A percentile compares a stretch with the other conserved stretches of the same genome.
These are phyloP conservation scores for Maudiozyma serrabonitensis DNA, from an alignment of 805 yeast species.

Conservation along the genomic window DNA sequence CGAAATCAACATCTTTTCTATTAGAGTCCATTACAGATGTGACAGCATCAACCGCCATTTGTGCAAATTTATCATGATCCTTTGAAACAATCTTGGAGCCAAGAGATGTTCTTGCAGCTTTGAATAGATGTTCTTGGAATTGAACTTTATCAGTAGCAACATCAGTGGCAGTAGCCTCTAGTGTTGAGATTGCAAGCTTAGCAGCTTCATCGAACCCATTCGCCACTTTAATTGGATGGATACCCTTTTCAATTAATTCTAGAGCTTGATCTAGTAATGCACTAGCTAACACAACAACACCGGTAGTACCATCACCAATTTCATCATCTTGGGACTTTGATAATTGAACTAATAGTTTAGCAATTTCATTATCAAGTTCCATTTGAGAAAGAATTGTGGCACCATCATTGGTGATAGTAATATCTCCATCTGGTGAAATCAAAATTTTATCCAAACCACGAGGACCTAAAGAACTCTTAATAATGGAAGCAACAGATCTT, in stretches of 20 bases:
- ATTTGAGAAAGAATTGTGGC: constrained; percentile 93
- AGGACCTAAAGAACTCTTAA: constrained; percentile 91
- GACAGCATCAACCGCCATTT: constrained; percentile 96
- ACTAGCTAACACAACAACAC: constrained; percentile 94
- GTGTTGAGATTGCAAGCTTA: constrained; percentile 70
- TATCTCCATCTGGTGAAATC: constrained; percentile 93
- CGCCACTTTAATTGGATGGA: constrained; percentile 94
- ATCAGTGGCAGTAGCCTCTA: constrained; percentile 67
- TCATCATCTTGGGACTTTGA: constrained; percentile 95
- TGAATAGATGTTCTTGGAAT: constrained; percentile 48
- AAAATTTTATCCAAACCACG: constrained; percentile 96
- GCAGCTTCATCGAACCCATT: constrained; percentile 97
- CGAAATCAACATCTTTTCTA: constrained; percentile 94
- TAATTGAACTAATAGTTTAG: constrained; percentile 86
- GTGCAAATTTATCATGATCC: constrained; percentile 85
- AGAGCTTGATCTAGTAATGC: constrained; percentile 90
- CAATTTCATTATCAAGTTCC: constrained; percentile 94
- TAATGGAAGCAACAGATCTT: constrained; percentile 83
- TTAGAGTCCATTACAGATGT: constrained; percentile 84
- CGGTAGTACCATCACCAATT: constrained; percentile 98
- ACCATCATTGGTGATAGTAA: constrained; percentile 96
- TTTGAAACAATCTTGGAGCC: constrained; percentile 95
- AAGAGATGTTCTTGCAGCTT: constrained; percentile 88
- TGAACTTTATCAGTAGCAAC: constrained; percentile 24
- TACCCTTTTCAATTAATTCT: constrained; percentile 90